phyloP scores from a whole-genome alignment of 176 grass and related monocot genomes.

The Carex cristatella region DNA sequence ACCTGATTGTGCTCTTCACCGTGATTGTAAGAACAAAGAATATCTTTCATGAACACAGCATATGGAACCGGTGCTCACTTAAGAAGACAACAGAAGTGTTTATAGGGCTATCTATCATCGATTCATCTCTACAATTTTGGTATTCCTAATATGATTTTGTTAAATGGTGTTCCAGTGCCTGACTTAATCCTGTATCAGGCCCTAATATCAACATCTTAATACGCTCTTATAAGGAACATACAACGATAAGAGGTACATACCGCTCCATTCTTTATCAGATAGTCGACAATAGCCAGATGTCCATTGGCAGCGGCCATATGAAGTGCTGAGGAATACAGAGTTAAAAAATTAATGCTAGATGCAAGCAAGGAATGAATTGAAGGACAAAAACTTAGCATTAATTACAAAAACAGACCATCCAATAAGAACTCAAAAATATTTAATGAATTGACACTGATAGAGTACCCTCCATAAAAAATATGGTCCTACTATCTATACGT shows the following conservation, averaged over 20 bases:
- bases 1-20: not conserved
- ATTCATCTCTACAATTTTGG: not conserved
- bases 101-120: not conserved
- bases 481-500: not conserved
- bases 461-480: not conserved
- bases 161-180: not conserved
- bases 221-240: not conserved
- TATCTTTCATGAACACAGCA: not conserved
- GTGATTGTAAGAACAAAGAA: not conserved
- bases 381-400: not conserved
- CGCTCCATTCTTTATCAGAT: constrained; percentile 76
- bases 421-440: not conserved
- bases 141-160: not conserved
- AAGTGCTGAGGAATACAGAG: constrained; percentile 54
- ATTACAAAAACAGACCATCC: not conserved
- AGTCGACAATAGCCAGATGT: constrained; percentile 78
- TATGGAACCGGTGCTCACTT: not conserved
- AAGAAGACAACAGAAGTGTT: not conserved
- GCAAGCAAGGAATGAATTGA: not conserved
- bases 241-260: constrained; percentile 37
- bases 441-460: not conserved
- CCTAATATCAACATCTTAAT: not conserved
- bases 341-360: constrained; percentile 11
- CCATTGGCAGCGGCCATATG: constrained; percentile 97
- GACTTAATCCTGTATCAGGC: not conserved